Conservation (phyloP, 2,329 filamentous ascomycete genomes). For the Beauveria pseudobassiana region DNA sequence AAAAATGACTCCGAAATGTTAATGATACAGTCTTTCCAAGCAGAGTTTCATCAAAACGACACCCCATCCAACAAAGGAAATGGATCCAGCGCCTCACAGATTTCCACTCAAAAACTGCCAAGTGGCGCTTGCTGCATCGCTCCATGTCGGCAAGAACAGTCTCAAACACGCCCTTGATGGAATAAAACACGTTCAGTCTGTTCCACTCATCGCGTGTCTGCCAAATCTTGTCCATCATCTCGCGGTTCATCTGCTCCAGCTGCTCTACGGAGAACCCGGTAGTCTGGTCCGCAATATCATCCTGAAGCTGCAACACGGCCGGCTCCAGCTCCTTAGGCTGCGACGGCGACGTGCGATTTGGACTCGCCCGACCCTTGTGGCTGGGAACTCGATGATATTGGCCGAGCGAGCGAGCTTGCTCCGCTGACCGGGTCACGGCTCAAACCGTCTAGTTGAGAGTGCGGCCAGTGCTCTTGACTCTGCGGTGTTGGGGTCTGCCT, state of each 20-base stretch:
- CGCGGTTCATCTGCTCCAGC: conserved; percentile 84
- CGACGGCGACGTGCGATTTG: conserved; percentile 23
- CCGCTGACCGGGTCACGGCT: conserved; percentile 26
- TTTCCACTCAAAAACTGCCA: conserved; percentile 1
- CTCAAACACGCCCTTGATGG: conserved; percentile 66
- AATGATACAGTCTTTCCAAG: conserved; percentile 11
- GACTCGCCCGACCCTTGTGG: not conserved
- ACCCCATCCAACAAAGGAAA: not conserved
- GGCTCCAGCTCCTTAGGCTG: conserved; percentile 38
- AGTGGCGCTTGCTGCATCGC: conserved; percentile 30
- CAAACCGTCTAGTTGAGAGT: conserved; percentile 51
- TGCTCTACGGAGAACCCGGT: conserved; percentile 85
- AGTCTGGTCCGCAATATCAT: conserved; percentile 57
- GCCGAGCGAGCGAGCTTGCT: conserved; percentile 26
- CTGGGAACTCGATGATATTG: conserved; percentile 31
- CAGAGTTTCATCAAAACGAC: conserved; percentile 6
- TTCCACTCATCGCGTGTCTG: conserved; percentile 73
- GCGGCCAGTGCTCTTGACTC: conserved; percentile 47
- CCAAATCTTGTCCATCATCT: conserved; percentile 90
- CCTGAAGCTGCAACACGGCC: conserved; percentile 51
- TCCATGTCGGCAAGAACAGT: conserved; percentile 64
- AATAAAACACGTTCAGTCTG: conserved; percentile 60
- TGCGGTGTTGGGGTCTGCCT: conserved; percentile 37
- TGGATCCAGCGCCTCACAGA: not conserved
- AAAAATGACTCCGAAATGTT: conserved; percentile 3